A percentile compares a stretch with the other conserved stretches of the same genome.
phyloP scores from a whole-genome alignment of 2,329 filamentous ascomycete species.

The Fusarium incarnatum region DNA sequence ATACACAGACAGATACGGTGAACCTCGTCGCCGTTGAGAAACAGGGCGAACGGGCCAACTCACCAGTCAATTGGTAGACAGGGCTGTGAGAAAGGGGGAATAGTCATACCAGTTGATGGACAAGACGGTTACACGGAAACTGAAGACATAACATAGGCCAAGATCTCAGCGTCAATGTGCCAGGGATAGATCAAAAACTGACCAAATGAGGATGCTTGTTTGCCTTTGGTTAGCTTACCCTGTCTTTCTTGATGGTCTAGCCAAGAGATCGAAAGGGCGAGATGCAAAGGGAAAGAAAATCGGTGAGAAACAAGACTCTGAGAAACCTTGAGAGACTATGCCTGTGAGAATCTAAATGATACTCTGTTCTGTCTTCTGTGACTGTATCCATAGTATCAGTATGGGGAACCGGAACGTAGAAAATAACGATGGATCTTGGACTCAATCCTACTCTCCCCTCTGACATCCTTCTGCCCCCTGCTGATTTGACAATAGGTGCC shows the following conservation, averaged over 20 bases:
- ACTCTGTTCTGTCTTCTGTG: background rate
- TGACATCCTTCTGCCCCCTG: slow-evolving; percentile 18
- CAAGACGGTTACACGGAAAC: slow-evolving; percentile 27
- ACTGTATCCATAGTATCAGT: background rate
- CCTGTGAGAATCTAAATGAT: slow-evolving; percentile 1
- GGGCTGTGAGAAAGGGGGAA: slow-evolving; percentile 30
- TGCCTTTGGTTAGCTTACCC: slow-evolving; percentile 27
- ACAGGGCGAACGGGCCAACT: slow-evolving; percentile 40
- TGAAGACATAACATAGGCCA: slow-evolving; percentile 22
- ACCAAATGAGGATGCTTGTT: slow-evolving; percentile 10
- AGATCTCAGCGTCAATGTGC: slow-evolving; percentile 26
- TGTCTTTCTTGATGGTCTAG: slow-evolving; percentile 18
- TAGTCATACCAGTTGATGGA: slow-evolving; percentile 34
- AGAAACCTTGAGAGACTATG: slow-evolving; percentile 18
- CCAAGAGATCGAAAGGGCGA: slow-evolving; percentile 27
- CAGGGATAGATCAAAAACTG: slow-evolving; percentile 20
- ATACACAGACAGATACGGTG: slow-evolving; percentile 36
- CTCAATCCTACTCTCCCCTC: slow-evolving; percentile 14
- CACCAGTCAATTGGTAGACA: slow-evolving; percentile 35
- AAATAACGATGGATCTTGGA: slow-evolving; percentile 32
- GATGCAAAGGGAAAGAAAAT: slow-evolving; percentile 12
- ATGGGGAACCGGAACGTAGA: slow-evolving; percentile 21
- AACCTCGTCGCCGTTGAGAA: slow-evolving; percentile 23
- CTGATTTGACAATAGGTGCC: slow-evolving; percentile 19
- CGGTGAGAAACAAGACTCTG: slow-evolving; percentile 1